Percentiles rank a stretch among this genome's conserved stretches.
These are phyloP conservation scores for Pseudogymnoascus sp. DNA, from an alignment of 2,329 filamentous ascomycete species.

Conservation along the genomic window DNA sequence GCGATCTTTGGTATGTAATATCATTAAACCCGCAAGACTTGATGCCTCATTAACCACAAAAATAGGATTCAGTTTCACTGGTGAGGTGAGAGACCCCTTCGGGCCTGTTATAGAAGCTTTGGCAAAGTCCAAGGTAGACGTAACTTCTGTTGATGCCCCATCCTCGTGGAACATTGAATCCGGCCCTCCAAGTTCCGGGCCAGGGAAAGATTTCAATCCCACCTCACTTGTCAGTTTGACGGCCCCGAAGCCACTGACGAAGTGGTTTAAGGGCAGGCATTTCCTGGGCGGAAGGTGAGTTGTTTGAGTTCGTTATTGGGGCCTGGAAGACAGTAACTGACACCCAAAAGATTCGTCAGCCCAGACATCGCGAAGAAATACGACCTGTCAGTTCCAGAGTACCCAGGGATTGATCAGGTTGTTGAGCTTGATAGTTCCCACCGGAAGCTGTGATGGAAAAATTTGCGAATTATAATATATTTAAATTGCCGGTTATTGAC, in stretches of 20 bases:
- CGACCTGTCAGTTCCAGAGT: slow-evolving; percentile 71
- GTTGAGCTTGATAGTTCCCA: slow-evolving; percentile 58
- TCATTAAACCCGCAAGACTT: slow-evolving; percentile 15
- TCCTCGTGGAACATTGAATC: slow-evolving; percentile 90
- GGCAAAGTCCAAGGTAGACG: slow-evolving; percentile 63
- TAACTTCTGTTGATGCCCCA: slow-evolving; percentile 85
- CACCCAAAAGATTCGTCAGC: slow-evolving; percentile 61
- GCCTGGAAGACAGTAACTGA: slow-evolving; percentile 13
- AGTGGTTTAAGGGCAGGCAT: slow-evolving; percentile 77
- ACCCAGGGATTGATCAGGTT: slow-evolving; percentile 81
- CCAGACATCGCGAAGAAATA: slow-evolving; percentile 76
- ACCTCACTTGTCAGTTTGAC: slow-evolving; percentile 77
- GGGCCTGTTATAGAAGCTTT: slow-evolving; percentile 71
- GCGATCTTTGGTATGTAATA: slow-evolving; percentile 70
- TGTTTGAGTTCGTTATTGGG: neutral
- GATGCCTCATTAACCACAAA: neutral
- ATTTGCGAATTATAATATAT: slow-evolving; percentile 1
- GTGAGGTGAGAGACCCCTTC: slow-evolving; percentile 89
- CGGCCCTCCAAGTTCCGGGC: slow-evolving; percentile 69
- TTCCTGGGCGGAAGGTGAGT: slow-evolving; percentile 75
- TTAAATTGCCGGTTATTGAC: slow-evolving; percentile 6
- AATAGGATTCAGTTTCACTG: slow-evolving; percentile 81
- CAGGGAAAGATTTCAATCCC: slow-evolving; percentile 76
- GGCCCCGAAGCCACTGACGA: slow-evolving; percentile 83
- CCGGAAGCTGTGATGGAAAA: slow-evolving; percentile 41